These are phyloP conservation scores for Xanthoconium stramineum DNA, from an alignment of 768 basidiomycete species.

Conservation along the genomic window DNA sequence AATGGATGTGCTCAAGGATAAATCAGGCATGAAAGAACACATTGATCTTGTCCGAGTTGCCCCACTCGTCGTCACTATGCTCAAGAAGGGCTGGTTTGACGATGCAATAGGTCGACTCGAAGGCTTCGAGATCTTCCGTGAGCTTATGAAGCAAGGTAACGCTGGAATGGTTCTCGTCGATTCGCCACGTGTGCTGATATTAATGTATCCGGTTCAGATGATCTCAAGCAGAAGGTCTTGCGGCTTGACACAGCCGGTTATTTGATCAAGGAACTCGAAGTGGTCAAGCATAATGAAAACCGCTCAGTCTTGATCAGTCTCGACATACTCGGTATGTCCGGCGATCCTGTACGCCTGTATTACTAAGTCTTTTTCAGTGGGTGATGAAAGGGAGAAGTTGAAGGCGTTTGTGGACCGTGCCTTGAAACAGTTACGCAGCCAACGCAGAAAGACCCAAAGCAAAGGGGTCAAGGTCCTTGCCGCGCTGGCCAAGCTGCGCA, in stretches of 20 bases:
- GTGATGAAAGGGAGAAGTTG: background rate
- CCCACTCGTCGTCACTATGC: background rate
- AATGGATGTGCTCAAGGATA: too few species aligned
- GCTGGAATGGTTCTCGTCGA: too few species aligned
- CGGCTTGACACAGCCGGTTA: background rate
- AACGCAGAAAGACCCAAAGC: too few species aligned
- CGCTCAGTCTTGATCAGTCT: conserved; percentile 3
- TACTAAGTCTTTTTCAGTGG: too few species aligned
- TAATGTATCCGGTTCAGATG: background rate
- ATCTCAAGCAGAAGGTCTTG: background rate
- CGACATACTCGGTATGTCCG: background rate
- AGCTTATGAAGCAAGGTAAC: conserved; percentile 3
- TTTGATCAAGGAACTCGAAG: background rate
- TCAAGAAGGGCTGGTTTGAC: conserved; percentile 14
- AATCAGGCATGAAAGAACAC: too few species aligned
- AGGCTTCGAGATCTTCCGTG: conserved; percentile 1
- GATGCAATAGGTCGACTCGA: conserved; percentile 10
- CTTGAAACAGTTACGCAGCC: background rate
- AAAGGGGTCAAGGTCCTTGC: background rate
- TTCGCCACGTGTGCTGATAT: background rate
- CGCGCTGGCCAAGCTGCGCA: background rate
- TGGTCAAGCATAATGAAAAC: background rate
- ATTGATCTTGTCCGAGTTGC: background rate
- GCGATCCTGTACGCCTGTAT: too few species aligned
- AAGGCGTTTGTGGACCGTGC: too few species aligned